Conservation (phyloP, 441 rosid species). For the Adansonia rubrostipa region DNA sequence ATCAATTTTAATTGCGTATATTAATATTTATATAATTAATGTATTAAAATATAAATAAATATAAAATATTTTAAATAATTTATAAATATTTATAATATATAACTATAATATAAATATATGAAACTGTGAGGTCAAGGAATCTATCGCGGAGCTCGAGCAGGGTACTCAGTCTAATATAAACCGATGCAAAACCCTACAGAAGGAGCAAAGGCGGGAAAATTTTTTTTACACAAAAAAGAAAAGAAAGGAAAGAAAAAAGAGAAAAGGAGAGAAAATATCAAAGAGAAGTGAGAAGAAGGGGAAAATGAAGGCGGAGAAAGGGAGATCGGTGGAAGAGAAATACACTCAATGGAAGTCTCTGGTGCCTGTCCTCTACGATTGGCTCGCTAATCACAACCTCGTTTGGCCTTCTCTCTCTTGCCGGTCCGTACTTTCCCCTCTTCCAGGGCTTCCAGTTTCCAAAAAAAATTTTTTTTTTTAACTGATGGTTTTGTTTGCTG, state of each 20-base stretch:
- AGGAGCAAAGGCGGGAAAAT: neutral
- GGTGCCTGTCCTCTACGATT: slow-evolving; percentile 97
- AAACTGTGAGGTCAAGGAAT: too few relatives aligned
- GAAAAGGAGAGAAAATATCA: neutral
- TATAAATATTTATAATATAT: too few relatives aligned
- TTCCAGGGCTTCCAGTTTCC: slow-evolving; percentile 16
- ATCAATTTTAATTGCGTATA: too few relatives aligned
- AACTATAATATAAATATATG: too few relatives aligned
- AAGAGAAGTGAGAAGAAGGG: neutral
- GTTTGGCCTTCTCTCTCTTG: slow-evolving; percentile 88
- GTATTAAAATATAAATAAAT: too few relatives aligned
- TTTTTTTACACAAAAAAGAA: neutral
- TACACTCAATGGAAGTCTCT: slow-evolving; percentile 94
- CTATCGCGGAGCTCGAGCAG: too few relatives aligned
- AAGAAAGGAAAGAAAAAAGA: slow-evolving; percentile 14
- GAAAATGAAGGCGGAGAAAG: slow-evolving; percentile 24
- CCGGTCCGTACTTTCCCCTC: slow-evolving; percentile 44
- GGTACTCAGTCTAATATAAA: too few relatives aligned
- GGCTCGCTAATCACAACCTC: slow-evolving; percentile 92
- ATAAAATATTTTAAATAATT: too few relatives aligned
- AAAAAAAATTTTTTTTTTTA: neutral
- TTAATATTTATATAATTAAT: too few relatives aligned
- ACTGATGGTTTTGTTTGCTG: slow-evolving; percentile 1
- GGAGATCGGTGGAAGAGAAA: slow-evolving; percentile 60
- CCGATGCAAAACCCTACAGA: neutral